These are phyloP conservation scores for Penicillium occitanis DNA, from an alignment of 2,329 filamentous ascomycete genomes.

Conservation along the genomic window DNA sequence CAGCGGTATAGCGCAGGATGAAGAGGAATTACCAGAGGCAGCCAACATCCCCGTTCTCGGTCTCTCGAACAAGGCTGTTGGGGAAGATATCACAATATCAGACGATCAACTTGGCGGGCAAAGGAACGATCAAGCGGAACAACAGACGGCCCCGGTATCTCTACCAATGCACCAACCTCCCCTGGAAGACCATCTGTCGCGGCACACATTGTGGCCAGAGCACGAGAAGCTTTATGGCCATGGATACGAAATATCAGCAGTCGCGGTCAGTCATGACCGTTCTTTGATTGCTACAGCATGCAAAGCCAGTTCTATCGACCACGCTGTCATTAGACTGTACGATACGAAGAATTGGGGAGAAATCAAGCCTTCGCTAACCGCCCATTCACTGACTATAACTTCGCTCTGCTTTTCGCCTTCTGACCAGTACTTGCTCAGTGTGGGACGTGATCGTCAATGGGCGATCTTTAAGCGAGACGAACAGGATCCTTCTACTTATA, in stretches of 20 bases:
- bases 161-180: slow-evolving; percentile 72
- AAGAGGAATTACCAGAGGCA: slow-evolving; percentile 68
- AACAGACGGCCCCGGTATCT: slow-evolving; percentile 27
- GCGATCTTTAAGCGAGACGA: slow-evolving; percentile 66
- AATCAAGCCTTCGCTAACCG: slow-evolving; percentile 75
- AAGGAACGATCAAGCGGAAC: slow-evolving; percentile 24
- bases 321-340: slow-evolving; percentile 90
- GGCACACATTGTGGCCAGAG: slow-evolving; percentile 93
- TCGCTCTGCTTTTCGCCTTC: slow-evolving; percentile 75
- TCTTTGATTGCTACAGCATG: slow-evolving; percentile 84
- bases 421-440: slow-evolving; percentile 75
- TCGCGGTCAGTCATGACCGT: slow-evolving; percentile 74
- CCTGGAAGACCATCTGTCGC: slow-evolving; percentile 82
- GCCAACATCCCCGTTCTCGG: slow-evolving; percentile 94
- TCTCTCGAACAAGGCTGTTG: slow-evolving; percentile 89
- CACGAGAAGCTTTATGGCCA: slow-evolving; percentile 96
- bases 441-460: slow-evolving; percentile 91
- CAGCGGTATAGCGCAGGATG: slow-evolving; percentile 56
- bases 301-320: slow-evolving; percentile 86
- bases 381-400: slow-evolving; percentile 83
- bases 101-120: slow-evolving; percentile 33
- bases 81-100: slow-evolving; percentile 41
- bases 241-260: slow-evolving; percentile 91
- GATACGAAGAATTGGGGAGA: slow-evolving; percentile 83
- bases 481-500: slow-evolving; percentile 50